phyloP scores from a whole-genome alignment of 805 yeast species.

The Zygoascus bituminiphila region DNA sequence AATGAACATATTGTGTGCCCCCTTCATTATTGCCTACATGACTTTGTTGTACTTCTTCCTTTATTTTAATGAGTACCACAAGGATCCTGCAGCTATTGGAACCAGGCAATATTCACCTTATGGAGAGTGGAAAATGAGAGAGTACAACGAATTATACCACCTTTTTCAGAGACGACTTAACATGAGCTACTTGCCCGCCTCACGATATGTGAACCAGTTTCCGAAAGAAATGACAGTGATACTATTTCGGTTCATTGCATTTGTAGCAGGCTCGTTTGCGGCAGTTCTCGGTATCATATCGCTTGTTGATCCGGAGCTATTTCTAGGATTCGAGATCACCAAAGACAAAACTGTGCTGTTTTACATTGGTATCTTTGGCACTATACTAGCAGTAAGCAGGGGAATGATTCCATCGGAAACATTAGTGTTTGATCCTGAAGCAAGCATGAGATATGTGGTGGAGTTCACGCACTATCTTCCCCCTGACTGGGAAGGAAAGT shows the following conservation, averaged over 20 bases:
- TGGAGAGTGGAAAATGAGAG: slow-evolving; percentile 94
- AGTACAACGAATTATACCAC: slow-evolving; percentile 88
- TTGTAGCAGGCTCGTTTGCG: slow-evolving; percentile 80
- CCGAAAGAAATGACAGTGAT: slow-evolving; percentile 68
- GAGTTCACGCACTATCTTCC: slow-evolving; percentile 90
- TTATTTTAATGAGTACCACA: slow-evolving; percentile 86
- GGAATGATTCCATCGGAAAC: slow-evolving; percentile 57
- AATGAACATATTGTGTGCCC: slow-evolving; percentile 73
- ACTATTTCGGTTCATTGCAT: slow-evolving; percentile 52
- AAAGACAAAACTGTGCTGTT: slow-evolving; percentile 74
- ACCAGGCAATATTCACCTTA: slow-evolving; percentile 85
- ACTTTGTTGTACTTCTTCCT: slow-evolving; percentile 76
- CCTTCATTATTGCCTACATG: slow-evolving; percentile 78
- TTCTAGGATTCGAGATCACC: slow-evolving; percentile 81
- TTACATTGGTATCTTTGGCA: slow-evolving; percentile 82
- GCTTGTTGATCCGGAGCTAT: slow-evolving; percentile 80
- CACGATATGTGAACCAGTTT: slow-evolving; percentile 79
- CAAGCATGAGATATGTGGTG: slow-evolving; percentile 68
- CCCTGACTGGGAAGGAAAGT: slow-evolving; percentile 70
- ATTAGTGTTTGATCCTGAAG: slow-evolving; percentile 87
- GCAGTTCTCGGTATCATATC: slow-evolving; percentile 77
- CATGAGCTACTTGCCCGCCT: slow-evolving; percentile 70
- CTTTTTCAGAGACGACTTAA: slow-evolving; percentile 73
- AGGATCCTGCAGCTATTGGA: slow-evolving; percentile 76
- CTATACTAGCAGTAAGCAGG: slow-evolving; percentile 77